Evolutionary conservation across 2,329 filamentous ascomycete species (phyloP), one percentile per base, ranked within the genome.

Genomic region (Hymenoscyphus repandus): DNA sequence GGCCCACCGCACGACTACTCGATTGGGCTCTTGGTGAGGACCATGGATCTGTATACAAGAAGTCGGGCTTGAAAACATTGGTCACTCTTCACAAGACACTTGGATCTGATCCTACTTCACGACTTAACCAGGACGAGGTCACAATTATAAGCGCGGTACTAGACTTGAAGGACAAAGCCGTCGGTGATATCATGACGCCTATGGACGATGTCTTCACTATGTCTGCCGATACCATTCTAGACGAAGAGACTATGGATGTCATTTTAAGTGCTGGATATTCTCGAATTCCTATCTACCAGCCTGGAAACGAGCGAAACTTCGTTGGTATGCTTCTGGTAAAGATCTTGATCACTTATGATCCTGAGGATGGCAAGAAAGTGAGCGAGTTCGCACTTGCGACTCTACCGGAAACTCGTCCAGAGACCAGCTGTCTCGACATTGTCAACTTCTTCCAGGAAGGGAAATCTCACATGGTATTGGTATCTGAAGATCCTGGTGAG

Each of bases 391-490:
- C 90, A 6, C 76, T 99, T 45, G 93, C 93, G 12, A 96, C 93
- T 0, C 80, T 99, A 6, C 93, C 95, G 1, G 93, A 99, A 69
- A 99, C 93, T 0, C 82, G 89, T 9, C 90, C 93, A 0, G 90
- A 96, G 66, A 99, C 93, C 0, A 96, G 91, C 72, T 99, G 93
- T 67, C 72, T 99, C 50, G 93, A 99, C 68, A 97, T 99, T 63
- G 90, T 99, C 72, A 99, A 99, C 72, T 99, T 96, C 70, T 99
- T 99, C 74, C 93, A 99, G 69, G 93, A 99, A 74, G 93, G 93
- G 62, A 99, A 99, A 69, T 96, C 91, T 1, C 93, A 99, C 69
- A 96, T 99, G 91, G 92, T 97, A 0, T 75, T 99, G 27, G 93
- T 97, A 7, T 96, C 92, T 0, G 88, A 96, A 63, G 77, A 71